Base-by-base conservation (phyloP, 768 basidiomycete genomes). In the Collybia nuda region DNA sequence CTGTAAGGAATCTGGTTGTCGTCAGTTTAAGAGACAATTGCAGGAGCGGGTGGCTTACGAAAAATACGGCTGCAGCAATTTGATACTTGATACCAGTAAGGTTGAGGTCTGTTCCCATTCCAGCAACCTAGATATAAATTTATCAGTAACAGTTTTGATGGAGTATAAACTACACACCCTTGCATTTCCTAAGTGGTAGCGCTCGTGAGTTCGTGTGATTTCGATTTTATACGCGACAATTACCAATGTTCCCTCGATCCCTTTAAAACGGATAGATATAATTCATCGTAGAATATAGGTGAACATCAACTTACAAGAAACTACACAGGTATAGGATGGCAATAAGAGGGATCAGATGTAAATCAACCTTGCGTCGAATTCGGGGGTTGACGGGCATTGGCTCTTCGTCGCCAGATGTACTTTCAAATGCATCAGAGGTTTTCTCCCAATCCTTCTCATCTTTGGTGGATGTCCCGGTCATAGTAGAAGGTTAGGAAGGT, bases 271-370 rank as follows among this genome's bases (percentile, higher is more conserved):
- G n/a, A 3, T 51, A 24, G 46, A 46, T 21, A 7, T 40, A 5
- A 12, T 36, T 15, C 28, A 47, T 17, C 24, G 24, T 23, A 6
- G 7, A 37, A n/a, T 2, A 19, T 14, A 26, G 3, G 32, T 40
- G 21, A 32, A 32, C 15, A 24, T 5, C 9, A 2, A 69, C 75
- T 65, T 51, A 77, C 73, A 78, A 58, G 56, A 77, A 78, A 6
- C 74, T 76, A 44, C 76, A 64, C 38, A 78, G 62, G 50, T 76
- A 77, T 8, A 79, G 57, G 32, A 75, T 48, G 5, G 74, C 74
- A 26, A 77, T 67, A 42, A 77, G 65, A 7, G 76, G 75, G 40
- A 79, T 55, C 18, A 78, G 54, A 52, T 77, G 75, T 52, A 63
- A 59, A 53, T 79, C 77, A 19, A 78, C 54, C 56, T 78, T 79